phyloP scores from a whole-genome alignment of 192 early-diverging fungal species.

The Coemansia umbellata region DNA sequence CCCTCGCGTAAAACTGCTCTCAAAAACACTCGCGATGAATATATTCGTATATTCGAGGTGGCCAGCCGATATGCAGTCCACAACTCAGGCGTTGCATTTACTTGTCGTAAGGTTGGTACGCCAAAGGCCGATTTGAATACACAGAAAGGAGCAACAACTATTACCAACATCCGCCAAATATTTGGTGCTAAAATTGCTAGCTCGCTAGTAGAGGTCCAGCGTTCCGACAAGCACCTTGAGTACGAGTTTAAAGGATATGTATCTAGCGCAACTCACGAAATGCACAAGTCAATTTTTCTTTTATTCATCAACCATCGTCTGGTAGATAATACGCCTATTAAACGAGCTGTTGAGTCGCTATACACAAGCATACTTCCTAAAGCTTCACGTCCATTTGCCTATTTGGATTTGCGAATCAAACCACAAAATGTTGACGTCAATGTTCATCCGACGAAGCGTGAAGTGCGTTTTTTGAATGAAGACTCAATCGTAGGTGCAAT shows the following conservation, averaged over 20 bases:
- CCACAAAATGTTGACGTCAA: slow-evolving; percentile 95
- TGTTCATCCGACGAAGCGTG: slow-evolving; percentile 95
- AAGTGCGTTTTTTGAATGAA: slow-evolving; percentile 92
- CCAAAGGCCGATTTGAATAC: slow-evolving; percentile 78
- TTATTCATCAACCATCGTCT: slow-evolving; percentile 87
- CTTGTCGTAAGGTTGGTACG: slow-evolving; percentile 85
- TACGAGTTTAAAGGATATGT: slow-evolving; percentile 73
- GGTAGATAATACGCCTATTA: slow-evolving; percentile 80
- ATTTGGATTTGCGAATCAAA: slow-evolving; percentile 82
- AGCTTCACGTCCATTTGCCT: slow-evolving; percentile 83
- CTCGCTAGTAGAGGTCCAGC: slow-evolving; percentile 68
- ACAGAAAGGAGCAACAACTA: slow-evolving; percentile 50
- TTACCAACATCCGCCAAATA: slow-evolving; percentile 79
- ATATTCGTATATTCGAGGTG: slow-evolving; percentile 85
- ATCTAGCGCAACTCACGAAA: slow-evolving; percentile 84
- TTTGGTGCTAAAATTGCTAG: slow-evolving; percentile 78
- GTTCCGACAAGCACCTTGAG: slow-evolving; percentile 51
- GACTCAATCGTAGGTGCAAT: slow-evolving; percentile 73
- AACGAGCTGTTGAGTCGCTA: slow-evolving; percentile 76
- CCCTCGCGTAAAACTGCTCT: slow-evolving; percentile 80
- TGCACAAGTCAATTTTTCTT: slow-evolving; percentile 79
- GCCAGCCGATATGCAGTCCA: slow-evolving; percentile 92
- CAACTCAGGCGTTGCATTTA: slow-evolving; percentile 76
- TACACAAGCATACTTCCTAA: slow-evolving; percentile 82
- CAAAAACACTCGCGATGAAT: slow-evolving; percentile 83